Percentiles rank a stretch among this genome's conserved stretches.
Conservation (phyloP, 2,329 filamentous ascomycete species). For the Fusarium proliferatum region DNA sequence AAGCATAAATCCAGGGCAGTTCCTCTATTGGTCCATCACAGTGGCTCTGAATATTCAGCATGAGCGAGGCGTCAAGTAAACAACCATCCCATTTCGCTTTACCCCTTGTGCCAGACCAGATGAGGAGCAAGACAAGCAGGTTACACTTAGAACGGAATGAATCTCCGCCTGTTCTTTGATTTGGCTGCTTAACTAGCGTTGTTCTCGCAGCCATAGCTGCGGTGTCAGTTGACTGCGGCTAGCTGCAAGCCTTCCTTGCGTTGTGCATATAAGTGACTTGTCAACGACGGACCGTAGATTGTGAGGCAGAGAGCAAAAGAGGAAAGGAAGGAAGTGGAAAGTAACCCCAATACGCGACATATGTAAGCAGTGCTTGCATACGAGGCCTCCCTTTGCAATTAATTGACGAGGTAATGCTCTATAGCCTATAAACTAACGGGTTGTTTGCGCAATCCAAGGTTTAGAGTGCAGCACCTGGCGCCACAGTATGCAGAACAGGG, state of each 20-base stretch:
- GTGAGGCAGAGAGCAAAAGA: not conserved
- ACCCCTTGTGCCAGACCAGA: not conserved
- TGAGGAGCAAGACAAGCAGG: slow-evolving; percentile 4
- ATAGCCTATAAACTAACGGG: not conserved
- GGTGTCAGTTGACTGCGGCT: slow-evolving; percentile 20
- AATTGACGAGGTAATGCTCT: not conserved
- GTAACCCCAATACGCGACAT: not conserved
- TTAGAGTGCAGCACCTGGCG: not conserved
- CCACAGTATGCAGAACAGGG: not conserved
- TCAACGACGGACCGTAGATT: slow-evolving; percentile 17
- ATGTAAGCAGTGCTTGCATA: slow-evolving; percentile 9
- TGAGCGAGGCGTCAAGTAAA: slow-evolving; percentile 7
- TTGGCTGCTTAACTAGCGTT: slow-evolving; percentile 33
- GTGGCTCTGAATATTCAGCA: not conserved
- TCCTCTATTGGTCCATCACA: not conserved
- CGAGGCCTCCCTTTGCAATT: slow-evolving; percentile 5
- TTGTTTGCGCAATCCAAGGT: not conserved
- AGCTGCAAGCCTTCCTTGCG: slow-evolving; percentile 24
- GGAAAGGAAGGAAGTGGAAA: slow-evolving; percentile 2
- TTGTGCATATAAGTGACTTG: slow-evolving; percentile 29
- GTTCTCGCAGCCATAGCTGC: slow-evolving; percentile 27
- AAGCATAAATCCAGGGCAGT: not conserved
- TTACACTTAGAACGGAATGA: not conserved
- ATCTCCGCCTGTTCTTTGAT: not conserved
- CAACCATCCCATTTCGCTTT: not conserved